Evolutionary conservation across 768 basidiomycete species (phyloP).

Genomic region (Lenzites betulinus): DNA sequence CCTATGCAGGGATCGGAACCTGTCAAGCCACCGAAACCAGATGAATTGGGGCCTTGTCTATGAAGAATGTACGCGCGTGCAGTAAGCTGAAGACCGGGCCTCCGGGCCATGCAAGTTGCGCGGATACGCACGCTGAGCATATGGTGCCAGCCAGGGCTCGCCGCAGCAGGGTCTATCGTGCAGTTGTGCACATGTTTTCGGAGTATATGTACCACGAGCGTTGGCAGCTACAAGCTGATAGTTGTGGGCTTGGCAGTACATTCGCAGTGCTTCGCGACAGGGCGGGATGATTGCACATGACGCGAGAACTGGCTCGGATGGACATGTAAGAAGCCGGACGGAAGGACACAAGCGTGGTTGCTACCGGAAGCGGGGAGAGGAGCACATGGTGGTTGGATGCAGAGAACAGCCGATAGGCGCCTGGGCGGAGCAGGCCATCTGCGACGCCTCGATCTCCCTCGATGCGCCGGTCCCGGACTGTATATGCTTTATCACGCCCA

Average conservation of each 20-base stretch:
- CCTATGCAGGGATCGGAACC: not conserved
- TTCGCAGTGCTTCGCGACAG: too few relatives aligned
- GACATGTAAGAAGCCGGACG: not conserved
- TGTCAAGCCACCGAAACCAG: not conserved
- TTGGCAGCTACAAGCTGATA: not conserved
- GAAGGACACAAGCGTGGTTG: not conserved
- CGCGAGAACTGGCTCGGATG: too few relatives aligned
- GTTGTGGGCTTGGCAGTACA: too few relatives aligned
- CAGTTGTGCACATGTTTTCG: too few relatives aligned
- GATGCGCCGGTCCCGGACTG: not conserved
- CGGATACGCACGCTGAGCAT: not conserved
- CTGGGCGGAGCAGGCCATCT: conserved; percentile 3
- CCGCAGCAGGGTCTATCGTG: too few relatives aligned
- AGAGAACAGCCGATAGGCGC: conserved; percentile 3
- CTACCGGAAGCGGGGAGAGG: not conserved
- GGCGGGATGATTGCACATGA: too few relatives aligned
- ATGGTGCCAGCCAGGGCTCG: too few relatives aligned
- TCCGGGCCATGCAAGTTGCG: not conserved
- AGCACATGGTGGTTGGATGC: conserved; percentile 9
- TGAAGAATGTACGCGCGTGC: conserved; percentile 4
- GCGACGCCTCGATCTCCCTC: not conserved
- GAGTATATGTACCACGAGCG: too few relatives aligned
- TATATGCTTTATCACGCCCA: conserved; percentile 10
- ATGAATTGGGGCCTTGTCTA: too few relatives aligned
- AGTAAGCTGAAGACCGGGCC: too few relatives aligned